Base-by-base conservation (phyloP, 208 protist species). In the Herpetomonas tarakana region DNA sequence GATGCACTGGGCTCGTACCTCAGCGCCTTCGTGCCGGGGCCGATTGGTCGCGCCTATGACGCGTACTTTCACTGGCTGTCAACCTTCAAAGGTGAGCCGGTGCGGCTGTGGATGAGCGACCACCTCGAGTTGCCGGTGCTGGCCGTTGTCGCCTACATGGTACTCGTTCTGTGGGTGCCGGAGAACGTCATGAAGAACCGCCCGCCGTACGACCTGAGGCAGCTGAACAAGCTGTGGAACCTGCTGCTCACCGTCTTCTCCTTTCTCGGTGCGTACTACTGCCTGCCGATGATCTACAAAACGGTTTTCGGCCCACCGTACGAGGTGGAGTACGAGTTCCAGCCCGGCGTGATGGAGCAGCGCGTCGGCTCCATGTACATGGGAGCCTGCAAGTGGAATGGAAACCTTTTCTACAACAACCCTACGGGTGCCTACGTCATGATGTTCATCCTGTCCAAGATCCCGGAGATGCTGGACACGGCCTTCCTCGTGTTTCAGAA, bases 381-480 rank as follows among this genome's bases (percentile, higher is more conserved):
- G 49, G 69, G 60, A 19, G 66, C 83, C 1, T 93, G 86, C 46
- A 65, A 71, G 19, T 88, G 73, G 59, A 73, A 88, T 25, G 55
- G 61, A 14, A 67, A 62, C 11, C 16, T 79, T 7, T 78, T 76
- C 52, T 91, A 71, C 62, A 72, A 92, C 39, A 78, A 80, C 21
- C 68, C 72, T 1, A 69, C 76, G 1, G 86, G 82, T 16, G 67
- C 86, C 35, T 96, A 81, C 55, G 69, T 96, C 9, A 52, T 53
- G 21, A 7, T 81, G 39, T 96, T 96, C 67, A 74, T 88, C 51
- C 62, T 93, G n/a, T 85, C 73, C 51, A 96, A 96, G 66, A 89
- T 92, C 25, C 85, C 85, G 0, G 90, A 96, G 65, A 85, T 93
- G 81, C 39, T 96, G 21, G 85, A 92, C 80, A 96, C 90, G 18